Conservation (phyloP, 139 green algal genomes). For the Medakamo hakoo region DNA sequence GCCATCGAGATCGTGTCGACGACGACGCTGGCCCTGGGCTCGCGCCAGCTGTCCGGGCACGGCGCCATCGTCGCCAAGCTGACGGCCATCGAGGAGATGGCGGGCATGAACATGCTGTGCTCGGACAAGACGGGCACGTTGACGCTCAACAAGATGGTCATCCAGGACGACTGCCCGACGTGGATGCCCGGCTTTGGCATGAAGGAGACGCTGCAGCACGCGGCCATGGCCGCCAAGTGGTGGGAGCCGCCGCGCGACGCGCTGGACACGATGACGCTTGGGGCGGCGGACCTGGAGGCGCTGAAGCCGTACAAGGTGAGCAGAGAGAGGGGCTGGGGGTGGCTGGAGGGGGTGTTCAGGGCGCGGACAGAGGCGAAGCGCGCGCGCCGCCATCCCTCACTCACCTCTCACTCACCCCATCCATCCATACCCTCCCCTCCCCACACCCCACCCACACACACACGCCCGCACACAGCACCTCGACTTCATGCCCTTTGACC, state of each 20-base stretch:
- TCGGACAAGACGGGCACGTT: conserved; percentile 77
- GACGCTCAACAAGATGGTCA: conserved; percentile 80
- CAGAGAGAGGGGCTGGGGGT: background rate
- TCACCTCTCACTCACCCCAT: background rate
- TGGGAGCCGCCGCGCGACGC: conserved; percentile 67
- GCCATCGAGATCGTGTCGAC: conserved; percentile 60
- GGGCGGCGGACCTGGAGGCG: conserved; percentile 26
- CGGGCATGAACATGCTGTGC: conserved; percentile 84
- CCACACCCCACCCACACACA: conserved; percentile 13
- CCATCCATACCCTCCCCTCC: background rate
- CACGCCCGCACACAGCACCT: conserved; percentile 27
- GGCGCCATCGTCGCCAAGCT: conserved; percentile 72
- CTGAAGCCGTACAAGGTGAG: conserved; percentile 21
- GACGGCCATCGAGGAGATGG: conserved; percentile 75
- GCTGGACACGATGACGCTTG: conserved; percentile 65
- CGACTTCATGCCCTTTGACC: conserved; percentile 79
- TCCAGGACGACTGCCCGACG: conserved; percentile 60
- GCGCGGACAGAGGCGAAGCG: background rate
- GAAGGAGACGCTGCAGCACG: conserved; percentile 28
- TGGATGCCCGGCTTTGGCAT: conserved; percentile 26
- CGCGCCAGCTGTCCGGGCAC: conserved; percentile 32
- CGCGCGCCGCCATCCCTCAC: background rate
- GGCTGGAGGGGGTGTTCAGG: no score
- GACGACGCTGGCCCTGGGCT: conserved; percentile 67
- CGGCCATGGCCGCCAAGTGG: conserved; percentile 68